Evolutionary conservation across 106 monocot genomes (phyloP).

Genomic region (Dendrobium catenatum): DNA sequence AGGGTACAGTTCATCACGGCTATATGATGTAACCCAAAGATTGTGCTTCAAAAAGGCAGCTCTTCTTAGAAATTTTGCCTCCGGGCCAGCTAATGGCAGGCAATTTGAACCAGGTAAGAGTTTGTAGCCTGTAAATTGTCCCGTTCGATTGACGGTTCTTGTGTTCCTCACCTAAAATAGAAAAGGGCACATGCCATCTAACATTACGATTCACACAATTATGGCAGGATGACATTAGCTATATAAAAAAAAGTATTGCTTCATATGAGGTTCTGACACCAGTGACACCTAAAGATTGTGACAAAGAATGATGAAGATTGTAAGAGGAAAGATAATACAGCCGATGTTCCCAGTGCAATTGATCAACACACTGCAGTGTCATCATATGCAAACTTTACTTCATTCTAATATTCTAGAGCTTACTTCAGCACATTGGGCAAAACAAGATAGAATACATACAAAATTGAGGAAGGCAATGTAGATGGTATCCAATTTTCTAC

Average conservation of each 20-base stretch:
- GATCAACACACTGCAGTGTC: neutral
- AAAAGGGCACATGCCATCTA: neutral
- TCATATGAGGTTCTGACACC: neutral
- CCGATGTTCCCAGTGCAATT: neutral
- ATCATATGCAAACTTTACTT: neutral
- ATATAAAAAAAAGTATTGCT: neutral
- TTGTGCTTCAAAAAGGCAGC: constrained; percentile 92
- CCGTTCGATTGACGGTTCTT: constrained; percentile 81
- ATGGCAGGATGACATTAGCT: neutral
- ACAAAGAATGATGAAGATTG: neutral
- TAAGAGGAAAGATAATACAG: neutral
- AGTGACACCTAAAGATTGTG: neutral
- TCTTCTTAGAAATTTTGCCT: constrained; percentile 79
- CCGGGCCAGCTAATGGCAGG: constrained; percentile 66
- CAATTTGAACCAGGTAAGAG: constrained; percentile 90
- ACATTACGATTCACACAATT: neutral
- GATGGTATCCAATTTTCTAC: neutral
- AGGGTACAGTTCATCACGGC: constrained; percentile 73
- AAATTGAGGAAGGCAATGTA: neutral
- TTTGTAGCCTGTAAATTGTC: constrained; percentile 83
- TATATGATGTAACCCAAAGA: constrained; percentile 93
- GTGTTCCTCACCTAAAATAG: constrained; percentile 74
- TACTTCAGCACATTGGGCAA: neutral
- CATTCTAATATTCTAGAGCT: neutral
- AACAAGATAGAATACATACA: neutral